These are phyloP conservation scores for Claviceps sp. DNA, from an alignment of 2,329 filamentous ascomycete genomes.

Conservation along the genomic window DNA sequence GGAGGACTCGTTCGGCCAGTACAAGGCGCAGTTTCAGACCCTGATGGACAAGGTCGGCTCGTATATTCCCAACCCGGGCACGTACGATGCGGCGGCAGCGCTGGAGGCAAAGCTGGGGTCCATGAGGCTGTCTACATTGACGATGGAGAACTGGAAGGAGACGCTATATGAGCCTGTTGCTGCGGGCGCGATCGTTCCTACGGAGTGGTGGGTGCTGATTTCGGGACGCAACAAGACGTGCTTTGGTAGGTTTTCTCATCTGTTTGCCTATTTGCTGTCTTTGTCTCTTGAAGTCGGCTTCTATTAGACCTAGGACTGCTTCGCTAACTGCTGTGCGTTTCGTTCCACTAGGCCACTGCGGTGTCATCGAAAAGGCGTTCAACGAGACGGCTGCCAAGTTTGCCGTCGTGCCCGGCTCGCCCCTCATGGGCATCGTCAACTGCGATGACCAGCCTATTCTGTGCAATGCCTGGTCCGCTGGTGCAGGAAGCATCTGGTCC, in stretches of 20 bases:
- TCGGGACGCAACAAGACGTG: conserved; percentile 71
- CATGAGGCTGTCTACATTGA: conserved; percentile 38
- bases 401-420: conserved; percentile 44
- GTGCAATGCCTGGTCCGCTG: conserved; percentile 60
- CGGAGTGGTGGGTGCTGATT: conserved; percentile 65
- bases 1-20: conserved; percentile 38
- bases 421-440: conserved; percentile 56
- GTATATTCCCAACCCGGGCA: conserved; percentile 36
- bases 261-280: conserved; percentile 9
- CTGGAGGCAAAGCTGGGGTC: conserved; percentile 25
- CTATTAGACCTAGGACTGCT: background rate
- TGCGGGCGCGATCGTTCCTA: conserved; percentile 45
- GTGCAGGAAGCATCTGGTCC: conserved; percentile 51
- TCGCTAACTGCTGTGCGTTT: background rate
- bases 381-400: conserved; percentile 54
- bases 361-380: conserved; percentile 48
- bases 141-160: conserved; percentile 57
- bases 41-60: conserved; percentile 47
- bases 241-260: conserved; percentile 37
- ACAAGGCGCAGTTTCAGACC: conserved; percentile 50
- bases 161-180: conserved; percentile 50
- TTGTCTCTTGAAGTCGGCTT: background rate
- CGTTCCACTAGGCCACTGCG: conserved; percentile 45
- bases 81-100: conserved; percentile 27
- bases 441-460: conserved; percentile 64